A percentile compares a stretch with the other conserved stretches of the same genome.
phyloP scores from a whole-genome alignment of 169 alveolate genomes.

The Plasmodium berghei region DNA sequence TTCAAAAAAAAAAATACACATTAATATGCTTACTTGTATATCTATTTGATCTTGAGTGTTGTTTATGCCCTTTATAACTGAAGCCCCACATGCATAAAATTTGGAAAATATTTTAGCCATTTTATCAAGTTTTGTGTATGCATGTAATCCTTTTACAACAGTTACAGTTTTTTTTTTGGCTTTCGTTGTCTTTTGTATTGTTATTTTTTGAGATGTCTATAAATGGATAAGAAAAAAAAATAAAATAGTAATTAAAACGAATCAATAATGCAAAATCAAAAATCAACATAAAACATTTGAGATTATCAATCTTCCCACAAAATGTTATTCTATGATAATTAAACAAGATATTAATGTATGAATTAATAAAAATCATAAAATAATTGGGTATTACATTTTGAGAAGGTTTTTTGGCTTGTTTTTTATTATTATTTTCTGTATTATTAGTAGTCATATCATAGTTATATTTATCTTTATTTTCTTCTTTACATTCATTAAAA shows the following conservation, averaged over 20 bases:
- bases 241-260: not conserved
- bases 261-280: too few species aligned
- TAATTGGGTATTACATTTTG: conserved; percentile 17
- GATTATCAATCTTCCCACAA: too few species aligned
- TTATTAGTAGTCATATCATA: conserved; percentile 16
- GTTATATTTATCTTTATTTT: conserved; percentile 78
- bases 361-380: conserved; percentile 6
- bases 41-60: conserved; percentile 87
- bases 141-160: conserved; percentile 88
- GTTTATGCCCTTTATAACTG: conserved; percentile 88
- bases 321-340: too few species aligned
- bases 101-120: conserved; percentile 91
- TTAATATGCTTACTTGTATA: conserved; percentile 79
- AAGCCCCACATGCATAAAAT: conserved; percentile 91
- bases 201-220: conserved; percentile 74
- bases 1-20: too few species aligned
- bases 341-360: not conserved
- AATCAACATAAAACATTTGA: too few species aligned
- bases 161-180: conserved; percentile 89
- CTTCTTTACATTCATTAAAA: conserved; percentile 82
- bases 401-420: conserved; percentile 24
- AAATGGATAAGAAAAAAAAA: conserved; percentile 1
- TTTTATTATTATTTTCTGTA: conserved; percentile 27
- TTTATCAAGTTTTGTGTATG: conserved; percentile 87
- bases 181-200: conserved; percentile 86